These are phyloP conservation scores for Cerioporus squamosus DNA, from an alignment of 1,284 basidiomycete species.

Conservation along the genomic window DNA sequence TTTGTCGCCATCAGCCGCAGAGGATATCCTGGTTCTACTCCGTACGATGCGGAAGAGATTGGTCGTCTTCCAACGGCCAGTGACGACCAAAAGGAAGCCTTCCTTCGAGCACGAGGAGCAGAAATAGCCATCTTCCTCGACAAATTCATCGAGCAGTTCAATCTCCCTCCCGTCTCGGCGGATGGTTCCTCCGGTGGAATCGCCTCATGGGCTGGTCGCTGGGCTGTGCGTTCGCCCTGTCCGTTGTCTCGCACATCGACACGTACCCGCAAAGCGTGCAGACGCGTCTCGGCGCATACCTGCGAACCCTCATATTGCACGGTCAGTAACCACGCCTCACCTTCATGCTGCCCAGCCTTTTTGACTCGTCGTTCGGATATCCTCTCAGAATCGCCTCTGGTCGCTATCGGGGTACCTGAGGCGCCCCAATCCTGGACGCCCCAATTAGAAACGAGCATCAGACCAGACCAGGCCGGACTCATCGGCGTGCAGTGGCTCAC, in stretches of 20 bases:
- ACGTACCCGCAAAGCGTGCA: constrained; percentile 26
- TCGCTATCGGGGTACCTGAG: constrained; percentile 28
- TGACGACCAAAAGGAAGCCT: constrained; percentile 24
- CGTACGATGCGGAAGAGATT: constrained; percentile 26
- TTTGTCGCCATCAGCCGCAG: constrained; percentile 32
- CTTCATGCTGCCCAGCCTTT: too few relatives aligned
- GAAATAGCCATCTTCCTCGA: constrained; percentile 40
- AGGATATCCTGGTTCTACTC: constrained; percentile 18
- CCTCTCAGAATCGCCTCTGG: constrained; percentile 31
- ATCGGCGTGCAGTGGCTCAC: constrained; percentile 35
- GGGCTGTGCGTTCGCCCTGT: constrained; percentile 31
- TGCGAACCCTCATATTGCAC: constrained; percentile 35
- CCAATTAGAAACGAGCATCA: constrained; percentile 24
- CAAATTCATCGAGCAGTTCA: constrained; percentile 32
- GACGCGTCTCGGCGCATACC: constrained; percentile 23
- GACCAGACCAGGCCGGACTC: constrained; percentile 19
- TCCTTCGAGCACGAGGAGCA: constrained; percentile 33
- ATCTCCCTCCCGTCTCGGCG: constrained; percentile 32
- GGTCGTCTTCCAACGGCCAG: constrained; percentile 26
- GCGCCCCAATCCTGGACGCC: constrained; percentile 27
- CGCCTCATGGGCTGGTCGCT: constrained; percentile 44
- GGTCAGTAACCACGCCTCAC: constrained; percentile 25
- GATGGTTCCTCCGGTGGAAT: constrained; percentile 38
- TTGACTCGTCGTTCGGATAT: background rate
- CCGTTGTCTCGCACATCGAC: constrained; percentile 33